A percentile compares a stretch with the other conserved stretches of the same genome.
Evolutionary conservation across 495 filamentous ascomycete species (phyloP).

Genomic region (Trichoderma erinaceum): DNA sequence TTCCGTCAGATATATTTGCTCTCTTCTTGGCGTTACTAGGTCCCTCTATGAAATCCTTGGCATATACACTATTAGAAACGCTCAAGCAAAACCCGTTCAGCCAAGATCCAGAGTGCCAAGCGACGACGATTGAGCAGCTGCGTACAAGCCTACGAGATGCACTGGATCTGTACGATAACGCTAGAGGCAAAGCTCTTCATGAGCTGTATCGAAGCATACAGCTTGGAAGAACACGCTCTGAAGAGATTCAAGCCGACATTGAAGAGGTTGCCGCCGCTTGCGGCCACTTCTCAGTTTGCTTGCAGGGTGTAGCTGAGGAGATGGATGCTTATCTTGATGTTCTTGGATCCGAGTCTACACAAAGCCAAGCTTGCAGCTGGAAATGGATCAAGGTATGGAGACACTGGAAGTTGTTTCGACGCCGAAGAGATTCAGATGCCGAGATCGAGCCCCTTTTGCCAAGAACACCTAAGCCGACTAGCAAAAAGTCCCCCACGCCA

Average conservation of each 20-base stretch:
- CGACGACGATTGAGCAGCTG: slow-evolving; percentile 72
- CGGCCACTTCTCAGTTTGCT: slow-evolving; percentile 86
- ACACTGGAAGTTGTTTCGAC: slow-evolving; percentile 23
- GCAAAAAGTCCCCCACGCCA: slow-evolving; percentile 38
- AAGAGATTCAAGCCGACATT: slow-evolving; percentile 81
- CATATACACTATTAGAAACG: slow-evolving; percentile 81
- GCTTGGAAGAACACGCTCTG: slow-evolving; percentile 53
- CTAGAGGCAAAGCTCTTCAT: slow-evolving; percentile 67
- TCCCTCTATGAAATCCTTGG: slow-evolving; percentile 91
- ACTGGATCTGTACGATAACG: slow-evolving; percentile 65
- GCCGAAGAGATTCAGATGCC: slow-evolving; percentile 45
- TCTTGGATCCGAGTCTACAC: slow-evolving; percentile 67
- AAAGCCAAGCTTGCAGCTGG: slow-evolving; percentile 65
- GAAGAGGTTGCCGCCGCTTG: slow-evolving; percentile 96
- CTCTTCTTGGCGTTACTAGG: slow-evolving; percentile 82
- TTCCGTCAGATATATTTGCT: slow-evolving; percentile 75
- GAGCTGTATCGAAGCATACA: slow-evolving; percentile 73
- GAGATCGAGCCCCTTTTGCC: slow-evolving; percentile 37
- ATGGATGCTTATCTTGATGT: slow-evolving; percentile 76
- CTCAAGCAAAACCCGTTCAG: slow-evolving; percentile 82
- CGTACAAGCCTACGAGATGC: slow-evolving; percentile 71
- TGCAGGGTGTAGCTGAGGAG: slow-evolving; percentile 85
- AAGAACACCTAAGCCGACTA: slow-evolving; percentile 27
- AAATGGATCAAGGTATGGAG: slow-evolving; percentile 83
- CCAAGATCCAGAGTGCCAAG: slow-evolving; percentile 52